Percentiles rank a stretch among this genome's conserved stretches.
Evolutionary conservation across 805 yeast species (phyloP).

Genomic region (Suhomyces xylopsoci): DNA sequence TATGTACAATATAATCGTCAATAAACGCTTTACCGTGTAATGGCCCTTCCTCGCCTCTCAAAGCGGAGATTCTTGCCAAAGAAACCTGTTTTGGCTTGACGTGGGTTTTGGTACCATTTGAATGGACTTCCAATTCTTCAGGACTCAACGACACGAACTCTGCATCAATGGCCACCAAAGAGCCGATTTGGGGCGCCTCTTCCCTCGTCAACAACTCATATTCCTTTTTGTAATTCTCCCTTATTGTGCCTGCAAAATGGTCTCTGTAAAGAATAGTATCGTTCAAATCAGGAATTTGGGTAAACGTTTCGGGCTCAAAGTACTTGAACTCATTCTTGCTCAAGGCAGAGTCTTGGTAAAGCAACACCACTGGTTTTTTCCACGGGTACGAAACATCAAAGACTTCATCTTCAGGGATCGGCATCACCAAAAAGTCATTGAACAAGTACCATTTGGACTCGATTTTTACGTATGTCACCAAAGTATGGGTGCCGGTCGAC

Average conservation of each 20-base stretch:
- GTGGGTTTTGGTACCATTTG: conserved; percentile 65
- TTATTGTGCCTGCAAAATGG: conserved; percentile 64
- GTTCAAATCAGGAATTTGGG: conserved; percentile 38
- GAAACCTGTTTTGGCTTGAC: conserved; percentile 73
- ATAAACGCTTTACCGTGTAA: conserved; percentile 75
- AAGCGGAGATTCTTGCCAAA: conserved; percentile 84
- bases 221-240: conserved; percentile 57
- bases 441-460: conserved; percentile 72
- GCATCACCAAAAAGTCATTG: conserved; percentile 85
- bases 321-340: conserved; percentile 48
- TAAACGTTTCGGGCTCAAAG: conserved; percentile 22
- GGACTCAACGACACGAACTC: conserved; percentile 85
- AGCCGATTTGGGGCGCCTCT: conserved; percentile 73
- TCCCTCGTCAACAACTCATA: conserved; percentile 62
- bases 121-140: conserved; percentile 74
- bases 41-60: conserved; percentile 68
- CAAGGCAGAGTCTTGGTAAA: conserved; percentile 53
- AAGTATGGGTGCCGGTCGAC: conserved; percentile 46
- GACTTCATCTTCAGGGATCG: conserved; percentile 73
- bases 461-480: conserved; percentile 57
- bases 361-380: conserved; percentile 76
- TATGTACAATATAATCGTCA: conserved; percentile 85
- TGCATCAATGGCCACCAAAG: conserved; percentile 90
- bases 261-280: conserved; percentile 69
- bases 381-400: conserved; percentile 68